Evolutionary conservation across 305 asterid genomes (phyloP), one percentile per base, ranked within the genome.

Genomic region (Vinca major): DNA sequence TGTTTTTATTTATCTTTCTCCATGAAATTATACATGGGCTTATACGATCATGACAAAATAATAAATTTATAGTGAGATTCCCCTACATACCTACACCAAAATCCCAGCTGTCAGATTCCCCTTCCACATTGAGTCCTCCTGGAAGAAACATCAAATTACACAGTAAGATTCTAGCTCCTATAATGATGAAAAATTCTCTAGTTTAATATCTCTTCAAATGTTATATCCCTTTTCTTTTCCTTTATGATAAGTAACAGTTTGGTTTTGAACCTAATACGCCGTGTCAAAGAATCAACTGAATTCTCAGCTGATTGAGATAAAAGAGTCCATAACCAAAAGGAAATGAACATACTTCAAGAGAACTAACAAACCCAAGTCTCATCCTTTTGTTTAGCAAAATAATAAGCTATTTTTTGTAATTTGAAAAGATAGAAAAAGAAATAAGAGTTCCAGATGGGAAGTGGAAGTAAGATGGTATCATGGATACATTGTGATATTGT

Each of bases 81-180:
- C 33, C 33, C 33, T 0, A 70, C 90, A 62, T 76, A 90, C 98
- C 97, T 67, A 93, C 81, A 19, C 98, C 98, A 78, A 93, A 93
- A 80, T 93, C 97, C 97, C 97, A 93, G 91, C 90, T 89, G 73
- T 93, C 97, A 3, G 97, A 86, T 78, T 93, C 98, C 66, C 98
- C 97, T 75, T 93, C 97, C 50, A 93, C 82, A 75, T 89, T 90
- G 84, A 93, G 78, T 66, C 97, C 97, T 81, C 99, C 99, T 93
- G 87, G 53, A 77, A 57, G 65, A 76, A 67, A 71, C 62, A 68
- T 53, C 69, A 7, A 44, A 62, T 45, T 37, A 52, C 12, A 45
- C 17, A 54, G 6, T 43, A 36, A 36, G n/a, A 19, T 56, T 12
- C 14, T 14, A 13, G 26, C 20, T 66, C 39, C 64, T 3, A 48